Evolutionary conservation across 352 stramenopile species (phyloP), one percentile per base, ranked within the genome.

Genomic region (Phytophthora meadii): DNA sequence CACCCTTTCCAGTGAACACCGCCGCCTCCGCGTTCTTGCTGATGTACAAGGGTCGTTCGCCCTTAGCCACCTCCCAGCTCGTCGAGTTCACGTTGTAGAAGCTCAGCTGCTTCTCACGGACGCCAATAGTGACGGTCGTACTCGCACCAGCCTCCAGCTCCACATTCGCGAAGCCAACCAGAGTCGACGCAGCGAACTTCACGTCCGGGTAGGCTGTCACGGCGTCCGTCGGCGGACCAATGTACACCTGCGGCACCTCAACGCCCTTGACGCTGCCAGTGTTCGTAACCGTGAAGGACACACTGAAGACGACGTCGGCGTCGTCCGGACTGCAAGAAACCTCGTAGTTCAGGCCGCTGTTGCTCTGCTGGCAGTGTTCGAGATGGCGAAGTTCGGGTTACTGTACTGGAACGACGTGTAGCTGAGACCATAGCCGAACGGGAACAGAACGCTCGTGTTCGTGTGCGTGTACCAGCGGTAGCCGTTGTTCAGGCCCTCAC

Each of bases 341-440:
- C 44, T 74, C 66, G 60, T 74, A 74, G 54, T 74, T 61, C 40
- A 59, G 41, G 15, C 62, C 50, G 14, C 10, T 46, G 47, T 11
- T 55, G 44, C 53, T 55, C n/a, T 59, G 50, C 24, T 59, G n/a
- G n/a, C n/a, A n/a, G n/a, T n/a, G n/a, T n/a, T n/a, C n/a, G n/a
- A n/a, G n/a, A n/a, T n/a, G n/a, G n/a, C 50, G 53, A 76, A 76
- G 56, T 65, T 72, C 32, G 68, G 56, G 57, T 54, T 65, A 48
- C 60, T 68, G 56, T 76, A 76, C 36, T 76, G 62, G 56, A 76
- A 76, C 34, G 62, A 66, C 17, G 68, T 76, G 62, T 76, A 76
- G 52, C 56, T 76, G 32, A 72, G 49, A 10, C 68, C 68, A 41
- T 56, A 72, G 32, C 68, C 68, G 52, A 76, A 76, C 52, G 68